Evolutionary conservation across 805 yeast species (phyloP).

Genomic region (Torulaspora quercuum): DNA sequence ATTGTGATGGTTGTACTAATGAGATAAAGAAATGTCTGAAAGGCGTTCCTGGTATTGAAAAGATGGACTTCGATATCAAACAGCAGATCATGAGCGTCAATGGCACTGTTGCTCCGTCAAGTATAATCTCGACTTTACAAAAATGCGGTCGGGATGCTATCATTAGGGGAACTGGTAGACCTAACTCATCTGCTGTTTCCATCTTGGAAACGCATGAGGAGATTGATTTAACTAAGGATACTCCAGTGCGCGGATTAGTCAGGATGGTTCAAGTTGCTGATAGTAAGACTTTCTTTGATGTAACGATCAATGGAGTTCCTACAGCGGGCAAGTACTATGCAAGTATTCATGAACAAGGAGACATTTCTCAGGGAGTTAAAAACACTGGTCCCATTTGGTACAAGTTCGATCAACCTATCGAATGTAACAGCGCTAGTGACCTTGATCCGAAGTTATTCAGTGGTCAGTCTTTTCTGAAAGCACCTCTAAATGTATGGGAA

Average conservation of each 20-base stretch:
- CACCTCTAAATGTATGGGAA: slow-evolving; percentile 48
- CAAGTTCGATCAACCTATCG: slow-evolving; percentile 32
- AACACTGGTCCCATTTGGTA: slow-evolving; percentile 56
- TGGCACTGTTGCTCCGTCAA: slow-evolving; percentile 75
- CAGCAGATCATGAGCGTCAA: slow-evolving; percentile 61
- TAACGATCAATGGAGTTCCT: slow-evolving; percentile 67
- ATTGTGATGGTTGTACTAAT: slow-evolving; percentile 68
- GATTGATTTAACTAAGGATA: slow-evolving; percentile 34
- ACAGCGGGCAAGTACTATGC: slow-evolving; percentile 66
- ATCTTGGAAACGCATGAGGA: slow-evolving; percentile 71
- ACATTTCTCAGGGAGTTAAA: slow-evolving; percentile 68
- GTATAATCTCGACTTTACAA: slow-evolving; percentile 64
- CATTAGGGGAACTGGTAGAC: slow-evolving; percentile 83
- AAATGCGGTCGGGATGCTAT: slow-evolving; percentile 82
- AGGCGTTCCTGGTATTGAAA: slow-evolving; percentile 48
- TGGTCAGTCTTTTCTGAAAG: slow-evolving; percentile 47
- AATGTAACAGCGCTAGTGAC: slow-evolving; percentile 37
- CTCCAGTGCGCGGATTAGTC: slow-evolving; percentile 80
- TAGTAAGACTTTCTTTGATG: slow-evolving; percentile 60
- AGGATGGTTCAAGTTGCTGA: slow-evolving; percentile 69
- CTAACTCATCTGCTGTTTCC: slow-evolving; percentile 87
- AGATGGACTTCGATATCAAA: slow-evolving; percentile 53
- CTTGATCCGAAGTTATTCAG: slow-evolving; percentile 35
- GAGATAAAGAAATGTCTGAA: slow-evolving; percentile 54
- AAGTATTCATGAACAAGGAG: slow-evolving; percentile 65